phyloP scores from a whole-genome alignment of 805 yeast species.

The Starmerella sp. region DNA sequence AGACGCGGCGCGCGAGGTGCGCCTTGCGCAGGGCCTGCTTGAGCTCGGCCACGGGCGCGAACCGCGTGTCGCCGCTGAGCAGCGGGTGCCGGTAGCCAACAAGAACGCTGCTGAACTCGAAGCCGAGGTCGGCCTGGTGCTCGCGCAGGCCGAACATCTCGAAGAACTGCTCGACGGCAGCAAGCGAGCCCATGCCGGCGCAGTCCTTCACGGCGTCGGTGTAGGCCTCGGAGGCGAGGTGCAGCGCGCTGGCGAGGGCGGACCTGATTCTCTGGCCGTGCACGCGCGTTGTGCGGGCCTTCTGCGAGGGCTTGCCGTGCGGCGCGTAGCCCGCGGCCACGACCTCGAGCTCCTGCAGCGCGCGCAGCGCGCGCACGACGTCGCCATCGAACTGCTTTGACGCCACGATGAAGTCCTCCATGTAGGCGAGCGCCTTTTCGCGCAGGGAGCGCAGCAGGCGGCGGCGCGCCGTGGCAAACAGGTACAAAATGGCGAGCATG shows the following conservation, averaged over 20 bases:
- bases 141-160: slow-evolving; percentile 34
- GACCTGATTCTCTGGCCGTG: slow-evolving; percentile 29
- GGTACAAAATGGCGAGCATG: slow-evolving; percentile 24
- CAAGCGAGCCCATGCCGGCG: slow-evolving; percentile 25
- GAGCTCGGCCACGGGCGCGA: slow-evolving; percentile 17
- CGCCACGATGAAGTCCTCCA: slow-evolving; percentile 20
- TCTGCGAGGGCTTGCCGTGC: neutral
- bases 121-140: slow-evolving; percentile 25
- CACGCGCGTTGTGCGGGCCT: neutral
- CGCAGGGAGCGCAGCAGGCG: slow-evolving; percentile 26
- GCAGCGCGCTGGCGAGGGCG: slow-evolving; percentile 24
- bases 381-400: slow-evolving; percentile 26
- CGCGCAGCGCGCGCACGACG: slow-evolving; percentile 21
- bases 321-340: slow-evolving; percentile 21
- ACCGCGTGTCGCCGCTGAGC: neutral
- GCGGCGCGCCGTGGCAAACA: slow-evolving; percentile 29
- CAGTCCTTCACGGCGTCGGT: slow-evolving; percentile 25
- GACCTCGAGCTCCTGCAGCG: slow-evolving; percentile 27
- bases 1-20: slow-evolving; percentile 34
- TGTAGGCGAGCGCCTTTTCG: slow-evolving; percentile 24
- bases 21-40: slow-evolving; percentile 29
- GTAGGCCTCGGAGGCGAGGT: slow-evolving; percentile 29
- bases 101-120: slow-evolving; percentile 13
- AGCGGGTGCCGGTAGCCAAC: slow-evolving; percentile 12
- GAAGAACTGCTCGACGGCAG: slow-evolving; percentile 32